Percentiles rank a stretch among this genome's conserved stretches.
These are phyloP conservation scores for Blastocystis sp. DNA, from an alignment of 352 stramenopile species.

Conservation along the genomic window DNA sequence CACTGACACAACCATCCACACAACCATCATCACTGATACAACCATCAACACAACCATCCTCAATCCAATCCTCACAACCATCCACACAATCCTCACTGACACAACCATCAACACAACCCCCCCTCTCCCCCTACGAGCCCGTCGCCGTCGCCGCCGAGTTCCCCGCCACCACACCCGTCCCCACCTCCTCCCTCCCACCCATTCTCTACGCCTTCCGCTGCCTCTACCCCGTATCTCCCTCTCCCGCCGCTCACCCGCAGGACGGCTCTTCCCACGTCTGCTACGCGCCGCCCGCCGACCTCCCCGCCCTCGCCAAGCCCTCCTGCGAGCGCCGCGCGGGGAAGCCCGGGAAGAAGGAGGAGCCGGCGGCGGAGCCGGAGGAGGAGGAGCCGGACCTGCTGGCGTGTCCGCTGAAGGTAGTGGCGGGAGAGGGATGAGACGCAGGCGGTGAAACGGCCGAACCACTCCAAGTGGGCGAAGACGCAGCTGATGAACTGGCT, in stretches of 20 bases:
- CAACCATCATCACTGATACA: no score
- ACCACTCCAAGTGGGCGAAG: slow-evolving; percentile 33
- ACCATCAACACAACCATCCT: no score
- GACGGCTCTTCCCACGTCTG: neutral
- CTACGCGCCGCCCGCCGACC: neutral
- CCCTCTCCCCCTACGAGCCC: no score
- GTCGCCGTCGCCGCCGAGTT: no score
- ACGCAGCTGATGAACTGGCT: slow-evolving; percentile 34
- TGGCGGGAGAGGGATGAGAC: neutral
- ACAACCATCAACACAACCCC: no score
- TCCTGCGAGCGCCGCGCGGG: neutral
- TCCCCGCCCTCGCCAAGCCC: neutral
- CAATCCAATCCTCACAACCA: no score
- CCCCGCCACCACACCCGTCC: neutral
- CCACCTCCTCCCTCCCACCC: neutral
- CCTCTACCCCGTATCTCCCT: neutral
- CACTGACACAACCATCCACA: no score
- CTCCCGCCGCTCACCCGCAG: neutral
- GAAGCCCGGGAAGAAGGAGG: neutral
- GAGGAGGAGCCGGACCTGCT: neutral
- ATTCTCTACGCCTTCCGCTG: neutral
- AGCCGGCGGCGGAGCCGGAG: neutral
- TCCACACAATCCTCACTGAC: no score
- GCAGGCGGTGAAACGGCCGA: slow-evolving; percentile 8
- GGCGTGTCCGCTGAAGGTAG: neutral